These are phyloP conservation scores for Bryoglossum gracile DNA, from an alignment of 495 filamentous ascomycete species.

Conservation along the genomic window DNA sequence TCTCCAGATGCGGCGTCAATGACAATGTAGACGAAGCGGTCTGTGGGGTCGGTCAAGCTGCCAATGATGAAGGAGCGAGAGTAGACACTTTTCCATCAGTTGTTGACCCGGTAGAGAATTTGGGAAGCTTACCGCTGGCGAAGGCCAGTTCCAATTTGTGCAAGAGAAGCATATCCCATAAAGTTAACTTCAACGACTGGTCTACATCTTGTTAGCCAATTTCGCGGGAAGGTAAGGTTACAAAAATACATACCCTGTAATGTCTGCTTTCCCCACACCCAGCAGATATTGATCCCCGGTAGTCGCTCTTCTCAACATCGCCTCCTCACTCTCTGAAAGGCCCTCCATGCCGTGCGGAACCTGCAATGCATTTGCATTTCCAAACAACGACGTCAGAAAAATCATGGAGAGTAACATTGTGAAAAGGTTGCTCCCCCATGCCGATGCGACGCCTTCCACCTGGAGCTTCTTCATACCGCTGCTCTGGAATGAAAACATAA, in stretches of 20 bases:
- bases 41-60: constrained; percentile 53
- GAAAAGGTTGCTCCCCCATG: background rate
- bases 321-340: background rate
- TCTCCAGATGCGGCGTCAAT: constrained; percentile 80
- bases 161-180: constrained; percentile 25
- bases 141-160: constrained; percentile 25
- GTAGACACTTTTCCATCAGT: constrained; percentile 55
- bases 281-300: constrained; percentile 51
- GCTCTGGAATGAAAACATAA: too few relatives aligned
- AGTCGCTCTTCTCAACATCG: constrained; percentile 2
- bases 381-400: background rate
- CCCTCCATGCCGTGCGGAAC: background rate
- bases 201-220: constrained; percentile 13
- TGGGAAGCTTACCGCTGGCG: constrained; percentile 56
- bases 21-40: constrained; percentile 83
- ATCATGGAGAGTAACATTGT: background rate
- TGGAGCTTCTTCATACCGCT: too few relatives aligned
- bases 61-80: constrained; percentile 88
- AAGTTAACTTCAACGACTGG: constrained; percentile 50
- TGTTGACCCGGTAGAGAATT: constrained; percentile 42
- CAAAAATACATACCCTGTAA: constrained; percentile 54
- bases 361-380: background rate
- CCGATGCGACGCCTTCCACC: background rate
- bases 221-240: background rate
- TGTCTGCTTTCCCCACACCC: constrained; percentile 89